Evolutionary conservation across 495 filamentous ascomycete species (phyloP), one percentile per base, ranked within the genome.

Genomic region (Xylaria scruposa): DNA sequence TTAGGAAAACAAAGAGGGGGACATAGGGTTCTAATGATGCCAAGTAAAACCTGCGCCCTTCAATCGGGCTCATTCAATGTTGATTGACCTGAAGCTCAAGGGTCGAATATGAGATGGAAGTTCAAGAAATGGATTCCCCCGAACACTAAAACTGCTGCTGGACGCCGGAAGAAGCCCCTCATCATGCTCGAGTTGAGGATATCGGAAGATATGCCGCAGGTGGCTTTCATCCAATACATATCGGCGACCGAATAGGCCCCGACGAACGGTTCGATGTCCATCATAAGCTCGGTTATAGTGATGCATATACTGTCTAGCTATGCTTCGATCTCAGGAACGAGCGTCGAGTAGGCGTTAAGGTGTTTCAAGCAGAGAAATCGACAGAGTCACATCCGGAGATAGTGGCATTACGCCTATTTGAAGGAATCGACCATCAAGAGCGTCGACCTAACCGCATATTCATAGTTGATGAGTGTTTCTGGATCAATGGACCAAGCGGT

Each of bases 301-400:
- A 81, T 19, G 85, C 81, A 68, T 84, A 80, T 13, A 89, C 85
- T 1, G 81, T 87, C 59, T 90, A 85, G 86, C 83, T 90, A 54
- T 85, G 84, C 51, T 79, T 72, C 1, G 86, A 70, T 72, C 15
- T 53, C 61, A 33, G 2, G 31, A 17, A 53, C 19, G 19, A 6
- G 19, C 26, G 63, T 38, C 63, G 29, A 10, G 63, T 67, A 5
- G 46, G 29, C 29, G 31, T 67, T 0, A 67, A 67, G 31, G 26
- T 67, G 4, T 47, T 67, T 3, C 33, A 46, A 7, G 73, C 72
- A 2, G 44, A 19, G 2, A 38, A 42, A 0, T 70, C 73, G 0
- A 38, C 29, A 9, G 54, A 62, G 15, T 36, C 56, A 29, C 29
- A 61, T 24, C 38, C 53, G 8, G 73, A 78, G 19, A 47, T 78